These are phyloP conservation scores for Lipomyces mesembrius DNA, from an alignment of 805 yeast species.

Conservation along the genomic window DNA sequence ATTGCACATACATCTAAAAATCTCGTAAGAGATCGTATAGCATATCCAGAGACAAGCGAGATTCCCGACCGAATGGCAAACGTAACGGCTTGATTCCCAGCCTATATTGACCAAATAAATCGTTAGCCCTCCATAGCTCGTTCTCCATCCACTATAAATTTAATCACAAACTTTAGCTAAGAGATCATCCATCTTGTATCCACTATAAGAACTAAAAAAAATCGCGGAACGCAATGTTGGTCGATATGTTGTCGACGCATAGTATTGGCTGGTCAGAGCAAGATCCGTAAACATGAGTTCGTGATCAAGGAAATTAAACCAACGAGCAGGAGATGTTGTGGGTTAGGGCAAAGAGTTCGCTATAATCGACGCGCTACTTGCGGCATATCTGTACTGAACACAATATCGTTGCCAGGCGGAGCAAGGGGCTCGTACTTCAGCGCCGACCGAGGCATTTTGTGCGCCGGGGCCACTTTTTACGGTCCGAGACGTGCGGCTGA, in stretches of 20 bases:
- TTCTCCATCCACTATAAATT: not conserved
- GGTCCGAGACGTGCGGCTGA: too few species aligned
- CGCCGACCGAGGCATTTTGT: too few species aligned
- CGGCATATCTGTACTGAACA: not conserved
- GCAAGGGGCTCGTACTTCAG: not conserved
- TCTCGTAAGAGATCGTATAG: constrained; percentile 63
- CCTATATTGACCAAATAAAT: constrained; percentile 46
- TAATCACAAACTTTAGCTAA: constrained; percentile 13
- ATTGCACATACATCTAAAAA: constrained; percentile 51
- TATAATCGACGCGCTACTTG: not conserved
- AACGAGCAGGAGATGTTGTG: not conserved
- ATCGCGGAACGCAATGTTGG: not conserved
- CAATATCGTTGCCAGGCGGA: not conserved
- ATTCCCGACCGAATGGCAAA: constrained; percentile 79
- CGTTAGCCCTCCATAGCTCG: not conserved
- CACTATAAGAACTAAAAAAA: not conserved
- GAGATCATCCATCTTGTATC: constrained; percentile 16
- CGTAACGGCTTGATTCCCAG: constrained; percentile 78
- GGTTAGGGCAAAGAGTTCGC: not conserved
- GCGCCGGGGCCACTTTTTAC: too few species aligned
- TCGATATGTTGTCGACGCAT: not conserved
- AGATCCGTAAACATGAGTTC: too few species aligned
- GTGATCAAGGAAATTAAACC: not conserved
- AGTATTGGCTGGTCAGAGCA: too few species aligned
- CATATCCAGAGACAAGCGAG: constrained; percentile 73